Conservation (phyloP, 164 flowering plant genomes). For the Aristolochia fimbriata region DNA sequence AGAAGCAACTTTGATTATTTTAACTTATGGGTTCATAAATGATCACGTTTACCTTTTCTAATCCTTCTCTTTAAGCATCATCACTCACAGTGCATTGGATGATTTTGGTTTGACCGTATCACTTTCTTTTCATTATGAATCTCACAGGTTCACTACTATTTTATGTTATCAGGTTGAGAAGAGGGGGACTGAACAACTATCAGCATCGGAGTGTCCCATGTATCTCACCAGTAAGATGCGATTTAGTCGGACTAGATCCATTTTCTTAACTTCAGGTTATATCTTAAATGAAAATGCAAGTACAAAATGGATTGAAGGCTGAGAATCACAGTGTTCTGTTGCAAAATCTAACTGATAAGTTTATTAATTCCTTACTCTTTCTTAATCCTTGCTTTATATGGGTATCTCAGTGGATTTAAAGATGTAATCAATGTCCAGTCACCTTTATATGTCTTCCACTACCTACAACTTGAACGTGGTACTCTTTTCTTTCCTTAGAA, state of each 20-base stretch:
- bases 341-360: not conserved
- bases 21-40: too few species aligned
- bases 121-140: too few species aligned
- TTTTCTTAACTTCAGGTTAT: not conserved
- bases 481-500: conserved; percentile 3
- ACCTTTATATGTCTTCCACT: conserved; percentile 10
- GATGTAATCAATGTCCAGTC: conserved; percentile 6
- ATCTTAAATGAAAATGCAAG: conserved; percentile 1
- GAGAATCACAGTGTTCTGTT: conserved; percentile 1
- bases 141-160: too few species aligned
- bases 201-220: not conserved
- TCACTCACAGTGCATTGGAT: too few species aligned
- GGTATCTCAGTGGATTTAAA: conserved; percentile 4
- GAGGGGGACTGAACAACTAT: too few species aligned
- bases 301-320: conserved; percentile 2
- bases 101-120: too few species aligned
- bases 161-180: too few species aligned
- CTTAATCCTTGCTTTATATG: conserved; percentile 4
- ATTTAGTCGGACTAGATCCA: conserved; percentile 1
- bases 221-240: not conserved
- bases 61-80: too few species aligned
- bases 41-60: too few species aligned
- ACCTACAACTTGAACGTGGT: not conserved
- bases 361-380: conserved; percentile 1
- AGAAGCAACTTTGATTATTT: too few species aligned